Evolutionary conservation across 78 protist species (phyloP).

Genomic region (Planoprotostelium fungivorum): DNA sequence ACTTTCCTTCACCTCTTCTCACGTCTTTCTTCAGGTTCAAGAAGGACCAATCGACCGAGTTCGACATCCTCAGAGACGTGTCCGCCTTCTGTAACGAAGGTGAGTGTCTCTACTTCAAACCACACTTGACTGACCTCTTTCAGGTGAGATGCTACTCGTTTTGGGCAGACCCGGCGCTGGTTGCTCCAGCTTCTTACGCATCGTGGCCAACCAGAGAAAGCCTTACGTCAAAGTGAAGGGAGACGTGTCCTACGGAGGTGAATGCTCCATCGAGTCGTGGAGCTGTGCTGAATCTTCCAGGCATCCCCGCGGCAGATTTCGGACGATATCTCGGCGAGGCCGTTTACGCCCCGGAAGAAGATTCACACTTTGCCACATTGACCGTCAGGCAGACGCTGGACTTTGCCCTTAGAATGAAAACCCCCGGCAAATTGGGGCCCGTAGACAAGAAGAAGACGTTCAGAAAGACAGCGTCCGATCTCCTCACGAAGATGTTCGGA

Average conservation of each 20-base stretch:
- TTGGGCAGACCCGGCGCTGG: slow-evolving; percentile 59
- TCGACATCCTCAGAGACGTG: slow-evolving; percentile 41
- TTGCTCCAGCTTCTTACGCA: slow-evolving; percentile 21
- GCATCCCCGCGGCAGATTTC: slow-evolving; percentile 16
- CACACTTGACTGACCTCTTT: too few relatives aligned
- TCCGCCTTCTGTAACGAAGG: slow-evolving; percentile 42
- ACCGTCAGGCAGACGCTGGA: slow-evolving; percentile 45
- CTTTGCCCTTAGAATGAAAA: slow-evolving; percentile 33
- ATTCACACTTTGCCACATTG: slow-evolving; percentile 41
- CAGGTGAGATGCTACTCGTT: slow-evolving; percentile 31
- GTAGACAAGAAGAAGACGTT: slow-evolving; percentile 12
- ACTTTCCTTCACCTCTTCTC: background rate
- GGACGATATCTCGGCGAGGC: slow-evolving; percentile 36
- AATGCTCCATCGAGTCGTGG: background rate
- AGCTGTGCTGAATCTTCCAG: background rate
- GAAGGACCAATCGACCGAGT: slow-evolving; percentile 11
- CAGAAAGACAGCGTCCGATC: slow-evolving; percentile 3
- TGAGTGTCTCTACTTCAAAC: too few relatives aligned
- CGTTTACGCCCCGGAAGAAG: slow-evolving; percentile 56
- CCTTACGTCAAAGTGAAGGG: slow-evolving; percentile 28
- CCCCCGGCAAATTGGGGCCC: slow-evolving; percentile 20
- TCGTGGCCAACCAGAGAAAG: slow-evolving; percentile 31
- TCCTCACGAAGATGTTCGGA: slow-evolving; percentile 23
- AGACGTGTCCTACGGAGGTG: slow-evolving; percentile 30
- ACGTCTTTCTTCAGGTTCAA: background rate